These are phyloP conservation scores for Epithemia pelagica DNA, from an alignment of 108 stramenopile genomes.

Conservation along the genomic window DNA sequence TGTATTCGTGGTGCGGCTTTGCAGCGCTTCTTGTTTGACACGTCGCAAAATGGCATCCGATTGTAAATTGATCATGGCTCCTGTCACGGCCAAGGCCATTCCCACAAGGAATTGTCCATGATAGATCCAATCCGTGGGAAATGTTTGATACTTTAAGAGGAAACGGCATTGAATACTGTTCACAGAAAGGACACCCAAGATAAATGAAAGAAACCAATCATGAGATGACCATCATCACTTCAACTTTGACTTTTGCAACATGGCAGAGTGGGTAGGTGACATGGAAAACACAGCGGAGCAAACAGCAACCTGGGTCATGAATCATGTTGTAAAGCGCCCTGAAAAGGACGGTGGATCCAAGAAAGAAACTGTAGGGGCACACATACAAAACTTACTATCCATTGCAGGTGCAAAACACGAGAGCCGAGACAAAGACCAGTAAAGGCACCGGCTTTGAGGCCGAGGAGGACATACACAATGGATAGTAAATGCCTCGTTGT, in stretches of 20 bases:
- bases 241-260: too few relatives aligned
- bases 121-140: conserved; percentile 7
- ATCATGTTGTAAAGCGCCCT: too few relatives aligned
- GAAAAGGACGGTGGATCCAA: too few relatives aligned
- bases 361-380: too few relatives aligned
- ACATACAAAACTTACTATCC: conserved; percentile 47
- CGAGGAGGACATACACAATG: conserved; percentile 50
- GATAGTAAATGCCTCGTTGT: conserved; percentile 81
- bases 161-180: conserved; percentile 15
- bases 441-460: conserved; percentile 61
- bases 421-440: conserved; percentile 42
- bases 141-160: conserved; percentile 17
- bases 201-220: too few relatives aligned
- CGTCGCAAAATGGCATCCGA: conserved; percentile 69
- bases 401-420: conserved; percentile 51
- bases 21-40: conserved; percentile 25
- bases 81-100: conserved; percentile 37
- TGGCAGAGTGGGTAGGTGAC: too few relatives aligned
- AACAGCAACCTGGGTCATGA: too few relatives aligned
- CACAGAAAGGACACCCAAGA: neutral
- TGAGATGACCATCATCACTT: too few relatives aligned
- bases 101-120: conserved; percentile 40
- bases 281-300: too few relatives aligned
- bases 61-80: conserved; percentile 57
- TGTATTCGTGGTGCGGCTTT: neutral